Percentiles rank a stretch among this genome's conserved stretches.
Evolutionary conservation across 169 alveolate species (phyloP).

Genomic region (Theileria parva): DNA sequence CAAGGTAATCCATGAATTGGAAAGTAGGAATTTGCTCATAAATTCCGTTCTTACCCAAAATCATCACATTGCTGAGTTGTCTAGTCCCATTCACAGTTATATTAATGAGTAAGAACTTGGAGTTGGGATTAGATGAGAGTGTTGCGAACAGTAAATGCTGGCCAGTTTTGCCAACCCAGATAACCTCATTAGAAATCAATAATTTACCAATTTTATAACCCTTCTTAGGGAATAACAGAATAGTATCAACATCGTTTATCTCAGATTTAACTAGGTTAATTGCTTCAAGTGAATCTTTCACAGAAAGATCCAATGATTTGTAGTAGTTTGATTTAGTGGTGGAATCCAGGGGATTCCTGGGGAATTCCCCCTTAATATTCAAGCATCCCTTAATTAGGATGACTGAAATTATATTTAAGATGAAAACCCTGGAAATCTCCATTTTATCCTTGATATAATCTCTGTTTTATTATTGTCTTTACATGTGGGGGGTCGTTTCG

Average conservation of each 20-base stretch:
- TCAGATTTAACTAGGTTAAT: neutral
- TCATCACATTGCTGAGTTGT: neutral
- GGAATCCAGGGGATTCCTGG: neutral
- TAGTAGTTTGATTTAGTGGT: neutral
- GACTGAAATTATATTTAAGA: neutral
- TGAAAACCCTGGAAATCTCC: neutral
- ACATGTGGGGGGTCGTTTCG: conserved; percentile 9
- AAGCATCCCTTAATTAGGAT: neutral
- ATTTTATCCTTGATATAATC: neutral
- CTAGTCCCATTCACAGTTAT: neutral
- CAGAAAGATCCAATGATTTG: neutral
- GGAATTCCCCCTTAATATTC: neutral
- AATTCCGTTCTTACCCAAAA: neutral
- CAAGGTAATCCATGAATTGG: neutral
- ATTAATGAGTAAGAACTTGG: neutral
- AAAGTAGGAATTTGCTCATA: neutral
- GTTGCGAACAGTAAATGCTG: neutral
- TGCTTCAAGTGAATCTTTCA: neutral
- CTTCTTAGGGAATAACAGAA: neutral
- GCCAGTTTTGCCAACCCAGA: neutral
- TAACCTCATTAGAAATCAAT: neutral
- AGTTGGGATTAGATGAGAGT: neutral
- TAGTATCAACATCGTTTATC: neutral
- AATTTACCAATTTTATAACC: neutral
- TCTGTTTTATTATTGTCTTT: neutral